These are phyloP conservation scores for Mycena pura DNA, from an alignment of 768 basidiomycete genomes.

Conservation along the genomic window DNA sequence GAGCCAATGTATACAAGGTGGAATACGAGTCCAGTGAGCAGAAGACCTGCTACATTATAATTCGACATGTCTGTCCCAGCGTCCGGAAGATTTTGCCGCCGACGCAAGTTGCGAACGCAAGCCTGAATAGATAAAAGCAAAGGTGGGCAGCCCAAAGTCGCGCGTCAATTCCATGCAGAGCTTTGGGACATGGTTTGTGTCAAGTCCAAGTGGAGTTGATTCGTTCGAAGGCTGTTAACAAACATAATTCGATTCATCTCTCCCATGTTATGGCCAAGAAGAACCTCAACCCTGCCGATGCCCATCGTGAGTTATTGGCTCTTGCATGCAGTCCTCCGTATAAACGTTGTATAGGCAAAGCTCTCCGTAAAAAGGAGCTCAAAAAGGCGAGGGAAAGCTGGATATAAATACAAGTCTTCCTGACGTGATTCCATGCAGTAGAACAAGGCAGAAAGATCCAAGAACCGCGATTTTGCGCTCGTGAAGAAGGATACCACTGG, in stretches of 20 bases:
- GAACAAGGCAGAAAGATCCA: constrained; percentile 88
- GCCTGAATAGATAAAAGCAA: no score
- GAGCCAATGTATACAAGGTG: constrained; percentile 76
- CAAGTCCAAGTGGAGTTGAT: no score
- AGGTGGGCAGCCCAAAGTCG: no score
- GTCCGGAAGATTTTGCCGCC: no score
- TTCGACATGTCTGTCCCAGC: no score
- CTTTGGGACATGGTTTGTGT: no score
- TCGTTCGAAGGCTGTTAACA: not conserved
- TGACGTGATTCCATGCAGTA: constrained; percentile 55
- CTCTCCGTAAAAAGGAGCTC: constrained; percentile 91
- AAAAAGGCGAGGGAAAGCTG: constrained; percentile 73
- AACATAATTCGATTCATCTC: no score
- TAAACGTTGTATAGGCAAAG: constrained; percentile 68
- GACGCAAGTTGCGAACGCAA: no score
- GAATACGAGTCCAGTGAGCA: constrained; percentile 74
- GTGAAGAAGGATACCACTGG: constrained; percentile 95
- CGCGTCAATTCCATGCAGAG: no score
- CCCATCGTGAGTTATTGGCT: constrained; percentile 69
- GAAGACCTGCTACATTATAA: constrained; percentile 53
- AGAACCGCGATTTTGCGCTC: constrained; percentile 85
- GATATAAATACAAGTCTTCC: constrained; percentile 16
- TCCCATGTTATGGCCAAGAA: constrained; percentile 78
- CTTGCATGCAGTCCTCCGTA: constrained; percentile 1
- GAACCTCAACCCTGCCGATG: constrained; percentile 91